phyloP scores from a whole-genome alignment of 371 early-diverging fungal species.

The Entomophthora muscae region DNA sequence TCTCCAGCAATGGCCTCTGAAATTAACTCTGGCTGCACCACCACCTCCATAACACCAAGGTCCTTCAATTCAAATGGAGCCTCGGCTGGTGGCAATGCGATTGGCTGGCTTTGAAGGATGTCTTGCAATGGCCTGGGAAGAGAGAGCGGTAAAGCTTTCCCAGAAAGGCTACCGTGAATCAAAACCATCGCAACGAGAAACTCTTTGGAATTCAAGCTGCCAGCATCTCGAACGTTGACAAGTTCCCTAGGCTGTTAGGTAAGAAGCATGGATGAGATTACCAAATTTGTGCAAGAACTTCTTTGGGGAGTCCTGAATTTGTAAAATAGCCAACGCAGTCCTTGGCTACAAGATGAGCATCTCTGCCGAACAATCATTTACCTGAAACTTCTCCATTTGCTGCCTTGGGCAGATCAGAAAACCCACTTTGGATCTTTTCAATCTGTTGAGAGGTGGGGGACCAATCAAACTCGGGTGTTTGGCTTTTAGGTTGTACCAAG shows the following conservation, averaged over 20 bases:
- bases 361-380: not conserved
- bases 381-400: not conserved
- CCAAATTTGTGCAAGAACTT: not conserved
- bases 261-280: not conserved
- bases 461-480: not conserved
- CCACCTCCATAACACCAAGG: not conserved
- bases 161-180: not conserved
- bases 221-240: not conserved
- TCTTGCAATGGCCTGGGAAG: not conserved
- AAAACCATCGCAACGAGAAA: not conserved
- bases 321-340: not conserved
- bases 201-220: not conserved
- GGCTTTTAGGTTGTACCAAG: not conserved
- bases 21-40: not conserved
- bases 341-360: not conserved
- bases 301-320: not conserved
- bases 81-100: too few species aligned
- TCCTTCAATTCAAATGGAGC: not conserved
- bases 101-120: not conserved
- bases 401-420: not conserved
- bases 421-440: not conserved
- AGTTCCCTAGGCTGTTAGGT: not conserved
- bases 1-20: not conserved
- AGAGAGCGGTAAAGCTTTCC: not conserved
- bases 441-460: not conserved